Base-by-base conservation (phyloP, 2,329 filamentous ascomycete species). In the Penicillium carneum region DNA sequence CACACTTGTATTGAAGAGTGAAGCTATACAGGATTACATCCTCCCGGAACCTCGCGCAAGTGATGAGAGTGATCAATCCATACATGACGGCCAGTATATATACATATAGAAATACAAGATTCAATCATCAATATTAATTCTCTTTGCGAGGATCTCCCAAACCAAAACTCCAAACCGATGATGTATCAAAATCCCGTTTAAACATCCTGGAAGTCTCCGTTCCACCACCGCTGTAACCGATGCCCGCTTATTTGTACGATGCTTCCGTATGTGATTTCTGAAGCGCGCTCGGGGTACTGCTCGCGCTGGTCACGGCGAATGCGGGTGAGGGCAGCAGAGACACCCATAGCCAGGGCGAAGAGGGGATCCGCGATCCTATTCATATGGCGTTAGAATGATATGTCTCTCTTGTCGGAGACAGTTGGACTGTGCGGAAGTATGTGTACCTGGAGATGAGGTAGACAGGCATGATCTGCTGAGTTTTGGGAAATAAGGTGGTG, bases 241-340 rank as follows among this genome's bases (percentile, higher is more conserved):
- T 69, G 68, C 23, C 64, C 65, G 2, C 76, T 77, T 49, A 72
- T 55, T 33, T 68, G 65, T 38, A 75, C 39, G 16, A 80, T 64
- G 36, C 64, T 67, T 23, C 71, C 69, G 23, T 73, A 71, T 10
- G 70, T 68, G 39, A 77, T 72, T 49, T 78, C 73, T 10, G 71
- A 67, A 16, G 76, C 74, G 33, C 71, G 69, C 31, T 76, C 72
- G 4, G 77, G 79, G 45, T 76, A 71, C 66, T 81, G 79, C 64
- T 84, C 83, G 43, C 74, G 77, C 71, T 86, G 80, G 64, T 86
- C 84, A 12, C 84, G 80, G 58, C 80, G 82, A 65, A 86, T 84
- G n/a, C 84, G 81, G 20, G 83, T 74, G 23, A 79, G 72, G 12
- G 84, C 82, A n/a, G 84, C 83, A 9, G 81, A 79, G 10, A 82